Conservation (phyloP, 495 filamentous ascomycete species). For the Trichocladium uniseriatum region DNA sequence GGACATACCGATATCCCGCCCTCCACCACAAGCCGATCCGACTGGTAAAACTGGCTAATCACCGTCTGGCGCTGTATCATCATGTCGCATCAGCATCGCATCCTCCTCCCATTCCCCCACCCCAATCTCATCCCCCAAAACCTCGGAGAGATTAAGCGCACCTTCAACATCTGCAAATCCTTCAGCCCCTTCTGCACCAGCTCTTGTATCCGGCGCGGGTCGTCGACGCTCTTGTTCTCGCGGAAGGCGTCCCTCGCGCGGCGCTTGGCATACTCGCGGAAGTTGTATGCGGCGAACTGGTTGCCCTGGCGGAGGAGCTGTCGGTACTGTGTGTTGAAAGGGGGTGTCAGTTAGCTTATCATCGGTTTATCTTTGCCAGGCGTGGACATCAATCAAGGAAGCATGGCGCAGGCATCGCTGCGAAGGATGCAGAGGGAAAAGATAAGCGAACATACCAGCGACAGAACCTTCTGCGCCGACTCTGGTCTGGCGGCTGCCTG, state of each 20-base stretch:
- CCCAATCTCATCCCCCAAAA: no score
- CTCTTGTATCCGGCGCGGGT: conserved; percentile 68
- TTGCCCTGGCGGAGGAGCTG: conserved; percentile 78
- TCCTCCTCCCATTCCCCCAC: neutral
- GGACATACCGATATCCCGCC: conserved; percentile 53
- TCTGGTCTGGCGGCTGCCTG: conserved; percentile 46
- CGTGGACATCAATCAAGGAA: no score
- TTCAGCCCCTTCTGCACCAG: conserved; percentile 81
- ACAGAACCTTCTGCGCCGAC: conserved; percentile 61
- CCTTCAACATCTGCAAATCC: conserved; percentile 87
- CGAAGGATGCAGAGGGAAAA: neutral
- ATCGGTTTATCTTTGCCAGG: no score
- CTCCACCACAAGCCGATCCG: conserved; percentile 88
- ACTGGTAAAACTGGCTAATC: conserved; percentile 88
- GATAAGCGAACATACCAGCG: conserved; percentile 46
- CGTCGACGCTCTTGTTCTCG: conserved; percentile 61
- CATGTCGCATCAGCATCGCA: conserved; percentile 1
- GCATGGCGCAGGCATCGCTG: neutral
- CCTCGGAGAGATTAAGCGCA: conserved; percentile 33
- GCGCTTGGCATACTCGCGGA: conserved; percentile 89
- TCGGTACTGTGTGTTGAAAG: conserved; percentile 56
- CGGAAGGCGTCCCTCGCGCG: conserved; percentile 82
- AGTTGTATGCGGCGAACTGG: conserved; percentile 91
- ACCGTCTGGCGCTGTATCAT: conserved; percentile 75
- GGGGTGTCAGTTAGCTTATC: neutral